These are phyloP conservation scores for Pseudomonodictys pantanalensis DNA, from an alignment of 495 filamentous ascomycete species.

Conservation along the genomic window DNA sequence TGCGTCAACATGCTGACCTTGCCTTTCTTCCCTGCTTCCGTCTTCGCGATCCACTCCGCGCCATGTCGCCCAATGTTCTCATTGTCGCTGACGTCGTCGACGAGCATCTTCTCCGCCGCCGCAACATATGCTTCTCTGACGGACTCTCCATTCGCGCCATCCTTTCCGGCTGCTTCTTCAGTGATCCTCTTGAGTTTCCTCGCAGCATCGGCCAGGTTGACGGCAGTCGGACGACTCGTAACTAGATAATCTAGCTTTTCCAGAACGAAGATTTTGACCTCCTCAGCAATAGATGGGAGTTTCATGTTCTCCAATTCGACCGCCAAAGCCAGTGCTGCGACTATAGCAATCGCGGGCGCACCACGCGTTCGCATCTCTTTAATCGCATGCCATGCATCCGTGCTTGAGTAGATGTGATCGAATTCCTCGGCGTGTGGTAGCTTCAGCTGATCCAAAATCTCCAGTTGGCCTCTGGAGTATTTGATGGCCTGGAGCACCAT, in stretches of 20 bases:
- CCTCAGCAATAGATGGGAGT: slow-evolving; percentile 48
- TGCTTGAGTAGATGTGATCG: slow-evolving; percentile 65
- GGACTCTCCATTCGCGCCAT: slow-evolving; percentile 43
- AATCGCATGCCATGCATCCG: slow-evolving; percentile 90
- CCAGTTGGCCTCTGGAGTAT: slow-evolving; percentile 71
- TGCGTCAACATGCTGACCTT: slow-evolving; percentile 80
- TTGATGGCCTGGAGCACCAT: slow-evolving; percentile 83
- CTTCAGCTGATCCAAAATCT: slow-evolving; percentile 85
- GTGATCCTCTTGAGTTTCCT: slow-evolving; percentile 66
- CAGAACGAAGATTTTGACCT: slow-evolving; percentile 64
- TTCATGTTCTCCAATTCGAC: slow-evolving; percentile 59
- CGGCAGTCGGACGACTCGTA: slow-evolving; percentile 85
- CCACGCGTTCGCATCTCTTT: slow-evolving; percentile 90
- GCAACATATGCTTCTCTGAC: slow-evolving; percentile 66
- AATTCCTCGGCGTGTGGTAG: slow-evolving; percentile 85
- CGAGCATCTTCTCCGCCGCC: slow-evolving; percentile 81
- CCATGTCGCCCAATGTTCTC: slow-evolving; percentile 77
- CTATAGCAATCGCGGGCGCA: slow-evolving; percentile 95
- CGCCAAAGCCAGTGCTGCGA: slow-evolving; percentile 82
- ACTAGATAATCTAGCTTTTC: slow-evolving; percentile 78
- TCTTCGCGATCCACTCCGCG: slow-evolving; percentile 70
- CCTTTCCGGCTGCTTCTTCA: slow-evolving; percentile 40
- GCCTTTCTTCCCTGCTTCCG: slow-evolving; percentile 39
- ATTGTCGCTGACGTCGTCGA: slow-evolving; percentile 84
- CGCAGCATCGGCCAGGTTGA: slow-evolving; percentile 89